A percentile compares a stretch with the other conserved stretches of the same genome.
Evolutionary conservation across 805 yeast species (phyloP).

Genomic region (Vanderwaltozyma yarrowii): DNA sequence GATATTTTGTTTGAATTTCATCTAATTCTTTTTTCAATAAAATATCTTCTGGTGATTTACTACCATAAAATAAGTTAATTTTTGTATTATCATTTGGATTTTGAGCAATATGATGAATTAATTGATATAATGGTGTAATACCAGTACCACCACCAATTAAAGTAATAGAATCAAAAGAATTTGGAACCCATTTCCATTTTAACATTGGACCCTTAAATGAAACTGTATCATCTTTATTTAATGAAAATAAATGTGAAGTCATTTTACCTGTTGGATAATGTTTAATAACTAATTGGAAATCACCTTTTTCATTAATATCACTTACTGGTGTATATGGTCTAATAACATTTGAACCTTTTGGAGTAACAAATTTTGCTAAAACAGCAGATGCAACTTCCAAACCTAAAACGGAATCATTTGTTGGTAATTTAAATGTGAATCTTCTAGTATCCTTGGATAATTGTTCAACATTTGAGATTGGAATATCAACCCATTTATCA

Average conservation of each 20-base stretch:
- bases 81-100: slow-evolving; percentile 77
- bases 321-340: slow-evolving; percentile 87
- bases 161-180: slow-evolving; percentile 68
- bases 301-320: slow-evolving; percentile 59
- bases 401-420: slow-evolving; percentile 61
- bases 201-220: slow-evolving; percentile 89
- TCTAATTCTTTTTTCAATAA: slow-evolving; percentile 74
- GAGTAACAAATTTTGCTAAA: slow-evolving; percentile 69
- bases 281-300: slow-evolving; percentile 73
- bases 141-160: slow-evolving; percentile 96
- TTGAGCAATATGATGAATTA: slow-evolving; percentile 62
- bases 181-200: slow-evolving; percentile 87
- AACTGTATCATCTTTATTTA: slow-evolving; percentile 71
- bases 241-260: slow-evolving; percentile 58
- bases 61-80: slow-evolving; percentile 74
- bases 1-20: slow-evolving; percentile 39
- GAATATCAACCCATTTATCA: slow-evolving; percentile 64
- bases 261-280: slow-evolving; percentile 78
- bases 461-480: slow-evolving; percentile 33
- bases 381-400: slow-evolving; percentile 69
- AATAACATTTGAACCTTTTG: slow-evolving; percentile 76
- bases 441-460: slow-evolving; percentile 56
- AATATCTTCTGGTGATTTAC: slow-evolving; percentile 66
- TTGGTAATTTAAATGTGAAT: slow-evolving; percentile 60
- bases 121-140: slow-evolving; percentile 90